Percentiles rank a stretch among this genome's conserved stretches.
Conservation (phyloP, 2,329 filamentous ascomycete species). For the Eutypa lata region DNA sequence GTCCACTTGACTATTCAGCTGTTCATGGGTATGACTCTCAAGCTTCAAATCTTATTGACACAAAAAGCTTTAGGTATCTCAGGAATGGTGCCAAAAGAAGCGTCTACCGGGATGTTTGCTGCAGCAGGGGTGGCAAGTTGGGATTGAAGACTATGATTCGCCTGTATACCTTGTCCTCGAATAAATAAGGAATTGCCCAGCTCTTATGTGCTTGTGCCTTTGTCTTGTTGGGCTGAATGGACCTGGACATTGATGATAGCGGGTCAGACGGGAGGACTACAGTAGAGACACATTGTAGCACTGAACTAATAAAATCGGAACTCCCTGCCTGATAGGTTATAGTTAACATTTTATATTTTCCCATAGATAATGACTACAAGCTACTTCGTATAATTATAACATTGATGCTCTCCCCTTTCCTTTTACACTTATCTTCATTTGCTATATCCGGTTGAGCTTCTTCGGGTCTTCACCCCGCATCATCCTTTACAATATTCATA, state of each 20-base stretch:
- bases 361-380: not conserved
- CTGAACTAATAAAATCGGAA: not conserved
- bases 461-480: no score
- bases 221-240: slow-evolving; percentile 1
- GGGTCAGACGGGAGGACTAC: not conserved
- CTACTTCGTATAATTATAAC: not conserved
- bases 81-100: no score
- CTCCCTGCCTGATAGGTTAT: not conserved
- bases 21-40: no score
- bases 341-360: not conserved
- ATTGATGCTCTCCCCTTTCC: no score
- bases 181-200: slow-evolving; percentile 9
- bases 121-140: slow-evolving; percentile 18
- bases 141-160: slow-evolving; percentile 21
- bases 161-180: slow-evolving; percentile 10
- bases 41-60: no score
- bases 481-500: no score
- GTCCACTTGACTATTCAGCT: no score
- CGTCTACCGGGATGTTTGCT: slow-evolving; percentile 4
- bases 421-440: no score
- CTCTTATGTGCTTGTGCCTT: not conserved
- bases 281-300: not conserved
- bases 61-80: no score
- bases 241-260: not conserved
- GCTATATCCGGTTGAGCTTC: no score